Conservation (phyloP, 108 stramenopile genomes). For the Aurantiochytrium sp. region DNA sequence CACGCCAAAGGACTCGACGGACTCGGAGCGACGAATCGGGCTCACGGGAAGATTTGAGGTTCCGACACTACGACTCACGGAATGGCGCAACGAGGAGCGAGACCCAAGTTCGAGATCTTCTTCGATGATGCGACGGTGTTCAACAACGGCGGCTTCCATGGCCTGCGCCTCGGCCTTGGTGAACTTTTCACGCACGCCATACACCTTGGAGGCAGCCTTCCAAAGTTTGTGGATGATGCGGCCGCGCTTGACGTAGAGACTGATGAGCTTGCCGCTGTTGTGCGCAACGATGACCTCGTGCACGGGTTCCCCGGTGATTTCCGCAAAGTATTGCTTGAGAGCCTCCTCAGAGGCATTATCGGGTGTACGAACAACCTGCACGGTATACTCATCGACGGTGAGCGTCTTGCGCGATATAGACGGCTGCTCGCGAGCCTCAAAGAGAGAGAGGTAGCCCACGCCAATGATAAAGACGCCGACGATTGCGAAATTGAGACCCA, state of each 20-base stretch:
- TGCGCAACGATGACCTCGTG: not conserved
- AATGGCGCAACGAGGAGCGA: not conserved
- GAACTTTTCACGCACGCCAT: not conserved
- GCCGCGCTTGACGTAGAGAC: not conserved
- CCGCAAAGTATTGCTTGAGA: not conserved
- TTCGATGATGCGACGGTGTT: not conserved
- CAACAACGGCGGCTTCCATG: not conserved
- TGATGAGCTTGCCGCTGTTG: not conserved
- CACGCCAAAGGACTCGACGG: not conserved
- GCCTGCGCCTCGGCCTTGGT: not conserved
- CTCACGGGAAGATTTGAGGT: not conserved
- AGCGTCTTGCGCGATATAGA: not conserved
- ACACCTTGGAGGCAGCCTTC: slow-evolving; percentile 2
- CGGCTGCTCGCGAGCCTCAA: not conserved
- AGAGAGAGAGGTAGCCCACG: not conserved
- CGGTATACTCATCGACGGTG: slow-evolving; percentile 9
- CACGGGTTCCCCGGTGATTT: not conserved
- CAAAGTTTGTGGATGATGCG: slow-evolving; percentile 8
- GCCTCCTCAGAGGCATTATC: not conserved
- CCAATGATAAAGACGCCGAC: not conserved
- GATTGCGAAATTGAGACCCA: not conserved
- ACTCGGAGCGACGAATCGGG: not conserved
- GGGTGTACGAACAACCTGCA: not conserved
- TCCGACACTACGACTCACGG: not conserved
- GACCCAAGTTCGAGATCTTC: not conserved